Percentiles rank a stretch among this genome's conserved stretches.
These are phyloP conservation scores for Calonectria hawksworthii DNA, from an alignment of 2,329 filamentous ascomycete species.

Conservation along the genomic window DNA sequence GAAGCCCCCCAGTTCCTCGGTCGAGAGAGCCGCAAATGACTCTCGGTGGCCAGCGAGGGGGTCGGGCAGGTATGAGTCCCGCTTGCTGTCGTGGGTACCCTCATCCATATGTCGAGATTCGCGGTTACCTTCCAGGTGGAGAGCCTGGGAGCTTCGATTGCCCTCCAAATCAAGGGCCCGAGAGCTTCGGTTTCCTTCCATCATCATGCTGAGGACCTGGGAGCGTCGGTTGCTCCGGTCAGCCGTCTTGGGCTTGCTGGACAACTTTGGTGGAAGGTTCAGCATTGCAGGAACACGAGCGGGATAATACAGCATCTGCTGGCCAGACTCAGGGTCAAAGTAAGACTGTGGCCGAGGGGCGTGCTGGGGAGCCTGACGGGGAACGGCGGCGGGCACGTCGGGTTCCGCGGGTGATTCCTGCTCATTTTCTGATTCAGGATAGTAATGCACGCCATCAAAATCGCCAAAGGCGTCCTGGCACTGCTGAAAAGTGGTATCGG, in stretches of 20 bases:
- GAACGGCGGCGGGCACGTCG: constrained; percentile 33
- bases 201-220: constrained; percentile 77
- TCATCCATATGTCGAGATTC: constrained; percentile 18
- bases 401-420: constrained; percentile 33
- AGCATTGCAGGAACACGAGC: constrained; percentile 95
- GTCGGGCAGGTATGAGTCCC: constrained; percentile 62
- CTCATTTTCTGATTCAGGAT: constrained; percentile 62
- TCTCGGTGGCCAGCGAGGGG: constrained; percentile 56
- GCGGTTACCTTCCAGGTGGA: constrained; percentile 26
- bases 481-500: constrained; percentile 74
- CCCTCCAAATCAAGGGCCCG: constrained; percentile 36
- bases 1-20: constrained; percentile 40
- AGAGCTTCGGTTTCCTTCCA: constrained; percentile 47
- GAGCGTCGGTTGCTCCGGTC: constrained; percentile 80
- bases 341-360: constrained; percentile 68
- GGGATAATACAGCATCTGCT: constrained; percentile 94
- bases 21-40: constrained; percentile 51
- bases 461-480: constrained; percentile 79
- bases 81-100: constrained; percentile 33
- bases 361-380: background rate
- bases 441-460: constrained; percentile 85
- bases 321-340: constrained; percentile 74
- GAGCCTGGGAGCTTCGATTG: constrained; percentile 24
- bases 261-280: constrained; percentile 90
- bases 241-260: constrained; percentile 75